These are phyloP conservation scores for Solanum ossicruentum DNA, from an alignment of 257 asterid species.

Conservation along the genomic window DNA sequence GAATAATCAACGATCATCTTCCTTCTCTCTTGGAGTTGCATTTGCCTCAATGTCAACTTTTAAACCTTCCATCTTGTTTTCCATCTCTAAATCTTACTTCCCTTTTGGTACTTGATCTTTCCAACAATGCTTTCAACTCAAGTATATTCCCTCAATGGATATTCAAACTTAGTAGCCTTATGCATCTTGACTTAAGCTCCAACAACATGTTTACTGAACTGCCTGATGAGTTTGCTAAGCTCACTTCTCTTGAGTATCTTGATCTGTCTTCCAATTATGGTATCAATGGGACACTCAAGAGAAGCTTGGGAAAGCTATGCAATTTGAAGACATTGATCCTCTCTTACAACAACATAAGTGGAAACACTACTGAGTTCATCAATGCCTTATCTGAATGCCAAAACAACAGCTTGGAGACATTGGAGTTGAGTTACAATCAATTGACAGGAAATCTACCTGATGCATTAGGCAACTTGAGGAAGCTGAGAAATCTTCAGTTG, in stretches of 20 bases:
- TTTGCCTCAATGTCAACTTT: slow-evolving; percentile 16
- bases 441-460: slow-evolving; percentile 8
- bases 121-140: slow-evolving; percentile 14
- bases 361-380: background rate
- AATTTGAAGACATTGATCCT: slow-evolving; percentile 8
- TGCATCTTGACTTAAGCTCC: slow-evolving; percentile 1
- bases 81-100: slow-evolving; percentile 16
- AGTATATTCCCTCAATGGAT: slow-evolving; percentile 13
- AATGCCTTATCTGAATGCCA: slow-evolving; percentile 12
- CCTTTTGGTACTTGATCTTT: slow-evolving; percentile 17
- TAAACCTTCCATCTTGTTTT: slow-evolving; percentile 12
- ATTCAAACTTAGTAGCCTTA: slow-evolving; percentile 11
- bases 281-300: slow-evolving; percentile 7
- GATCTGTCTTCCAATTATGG: slow-evolving; percentile 9
- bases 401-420: slow-evolving; percentile 3
- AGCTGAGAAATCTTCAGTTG: slow-evolving; percentile 4
- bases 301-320: slow-evolving; percentile 9
- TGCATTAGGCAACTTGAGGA: slow-evolving; percentile 11
- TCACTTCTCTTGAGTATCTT: slow-evolving; percentile 11
- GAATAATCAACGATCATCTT: background rate
- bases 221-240: background rate
- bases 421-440: slow-evolving; percentile 7
- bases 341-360: background rate
- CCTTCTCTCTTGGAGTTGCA: slow-evolving; percentile 20
- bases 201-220: slow-evolving; percentile 1